phyloP scores from a whole-genome alignment of 352 stramenopile genomes.

The Globisporangium barbulae region DNA sequence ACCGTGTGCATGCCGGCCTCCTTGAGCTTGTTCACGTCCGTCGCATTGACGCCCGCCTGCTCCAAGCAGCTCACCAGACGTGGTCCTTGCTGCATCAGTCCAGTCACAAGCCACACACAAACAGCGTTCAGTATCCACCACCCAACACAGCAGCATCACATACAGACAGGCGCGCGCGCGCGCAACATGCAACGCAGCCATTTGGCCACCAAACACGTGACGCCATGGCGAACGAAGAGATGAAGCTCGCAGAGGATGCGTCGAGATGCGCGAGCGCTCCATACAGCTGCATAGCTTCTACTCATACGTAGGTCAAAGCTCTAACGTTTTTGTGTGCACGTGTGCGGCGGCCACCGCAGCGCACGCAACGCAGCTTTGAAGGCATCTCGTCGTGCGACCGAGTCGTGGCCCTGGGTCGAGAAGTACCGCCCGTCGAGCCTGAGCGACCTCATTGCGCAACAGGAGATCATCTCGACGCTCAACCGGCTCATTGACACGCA shows the following conservation, averaged over 20 bases:
- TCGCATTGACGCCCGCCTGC: slow-evolving; percentile 95
- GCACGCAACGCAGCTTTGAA: slow-evolving; percentile 43
- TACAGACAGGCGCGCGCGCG: background rate
- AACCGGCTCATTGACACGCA: slow-evolving; percentile 95
- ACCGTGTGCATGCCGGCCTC: slow-evolving; percentile 97
- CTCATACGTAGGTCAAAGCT: background rate
- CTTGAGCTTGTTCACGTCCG: slow-evolving; percentile 98
- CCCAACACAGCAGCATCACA: background rate
- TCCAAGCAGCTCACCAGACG: slow-evolving; percentile 90
- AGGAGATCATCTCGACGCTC: slow-evolving; percentile 96
- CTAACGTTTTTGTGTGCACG: background rate
- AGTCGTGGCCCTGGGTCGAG: slow-evolving; percentile 96
- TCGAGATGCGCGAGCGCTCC: slow-evolving; percentile 19
- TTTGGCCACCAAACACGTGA: too few species aligned
- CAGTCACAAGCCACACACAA: slow-evolving; percentile 3
- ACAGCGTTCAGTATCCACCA: slow-evolving; percentile 6
- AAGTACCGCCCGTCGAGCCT: slow-evolving; percentile 96
- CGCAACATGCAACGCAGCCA: too few species aligned
- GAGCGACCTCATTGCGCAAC: slow-evolving; percentile 95
- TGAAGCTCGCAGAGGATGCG: slow-evolving; percentile 55
- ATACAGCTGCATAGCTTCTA: background rate
- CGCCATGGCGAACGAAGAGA: slow-evolving; percentile 19
- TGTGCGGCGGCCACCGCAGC: background rate
- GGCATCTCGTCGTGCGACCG: slow-evolving; percentile 81
- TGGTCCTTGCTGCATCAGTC: slow-evolving; percentile 54